phyloP scores from a whole-genome alignment of 2,329 filamentous ascomycete genomes.

The Talaromyces albobiverticillius region DNA sequence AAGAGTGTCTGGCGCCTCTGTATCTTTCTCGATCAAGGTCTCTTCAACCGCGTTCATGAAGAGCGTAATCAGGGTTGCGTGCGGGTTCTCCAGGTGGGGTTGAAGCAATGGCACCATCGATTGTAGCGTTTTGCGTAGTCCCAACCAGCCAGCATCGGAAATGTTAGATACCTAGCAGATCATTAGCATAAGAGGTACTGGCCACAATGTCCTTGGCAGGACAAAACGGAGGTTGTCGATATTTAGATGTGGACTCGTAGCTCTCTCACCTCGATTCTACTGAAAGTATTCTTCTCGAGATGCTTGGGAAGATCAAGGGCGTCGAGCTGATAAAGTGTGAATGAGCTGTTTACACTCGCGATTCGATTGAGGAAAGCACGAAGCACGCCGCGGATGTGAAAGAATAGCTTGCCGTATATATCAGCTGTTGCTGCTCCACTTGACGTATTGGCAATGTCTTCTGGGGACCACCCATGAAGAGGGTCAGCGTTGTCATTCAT shows the following conservation, averaged over 20 bases:
- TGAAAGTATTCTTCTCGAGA: slow-evolving; percentile 23
- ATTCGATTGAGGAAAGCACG: slow-evolving; percentile 29
- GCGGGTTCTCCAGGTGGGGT: slow-evolving; percentile 28
- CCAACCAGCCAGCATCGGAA: slow-evolving; percentile 35
- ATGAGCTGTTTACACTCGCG: slow-evolving; percentile 18
- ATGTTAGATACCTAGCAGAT: slow-evolving; percentile 43
- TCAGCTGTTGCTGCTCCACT: slow-evolving; percentile 23
- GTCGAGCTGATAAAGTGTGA: slow-evolving; percentile 29
- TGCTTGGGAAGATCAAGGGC: slow-evolving; percentile 21
- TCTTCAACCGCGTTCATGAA: slow-evolving; percentile 39
- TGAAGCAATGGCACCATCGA: slow-evolving; percentile 35
- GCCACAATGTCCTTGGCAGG: no score
- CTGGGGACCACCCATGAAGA: slow-evolving; percentile 33
- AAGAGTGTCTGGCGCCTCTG: neutral
- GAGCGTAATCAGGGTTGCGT: slow-evolving; percentile 42
- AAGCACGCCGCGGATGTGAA: slow-evolving; percentile 30
- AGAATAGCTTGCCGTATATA: slow-evolving; percentile 39
- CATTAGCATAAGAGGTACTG: no score
- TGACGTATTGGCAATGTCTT: slow-evolving; percentile 22
- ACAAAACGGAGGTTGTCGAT: no score
- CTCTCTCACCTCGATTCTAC: slow-evolving; percentile 42
- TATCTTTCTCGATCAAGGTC: neutral
- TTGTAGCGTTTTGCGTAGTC: slow-evolving; percentile 22
- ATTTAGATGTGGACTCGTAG: no score
- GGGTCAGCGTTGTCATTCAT: slow-evolving; percentile 38